These are phyloP conservation scores for Papilionanthe hybrid DNA, from an alignment of 116 monocot species.

Conservation along the genomic window DNA sequence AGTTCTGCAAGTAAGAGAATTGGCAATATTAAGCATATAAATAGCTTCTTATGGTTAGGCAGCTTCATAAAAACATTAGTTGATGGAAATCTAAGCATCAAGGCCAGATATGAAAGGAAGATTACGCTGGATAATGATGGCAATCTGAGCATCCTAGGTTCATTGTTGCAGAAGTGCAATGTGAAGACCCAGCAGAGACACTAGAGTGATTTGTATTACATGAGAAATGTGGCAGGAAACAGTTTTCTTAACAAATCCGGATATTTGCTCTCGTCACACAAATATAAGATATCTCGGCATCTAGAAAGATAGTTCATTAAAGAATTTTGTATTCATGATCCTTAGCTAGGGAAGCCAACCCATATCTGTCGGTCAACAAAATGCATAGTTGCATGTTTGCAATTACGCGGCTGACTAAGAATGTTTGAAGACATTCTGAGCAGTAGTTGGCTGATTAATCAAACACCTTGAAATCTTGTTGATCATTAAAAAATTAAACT, in stretches of 20 bases:
- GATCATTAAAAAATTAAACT: neutral
- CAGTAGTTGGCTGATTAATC: neutral
- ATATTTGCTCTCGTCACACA: neutral
- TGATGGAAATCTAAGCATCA: neutral
- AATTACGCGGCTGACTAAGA: neutral
- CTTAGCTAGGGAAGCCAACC: neutral
- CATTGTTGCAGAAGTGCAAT: neutral
- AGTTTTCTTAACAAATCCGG: neutral
- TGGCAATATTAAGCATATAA: neutral
- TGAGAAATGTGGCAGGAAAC: neutral
- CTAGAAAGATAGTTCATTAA: neutral
- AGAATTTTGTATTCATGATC: neutral
- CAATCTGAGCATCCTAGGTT: neutral
- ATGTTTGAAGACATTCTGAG: neutral
- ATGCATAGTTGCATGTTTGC: neutral
- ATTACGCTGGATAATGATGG: neutral
- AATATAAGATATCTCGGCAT: neutral
- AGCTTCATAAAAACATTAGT: neutral
- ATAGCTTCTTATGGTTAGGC: neutral
- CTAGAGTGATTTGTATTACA: neutral
- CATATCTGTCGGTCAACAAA: neutral
- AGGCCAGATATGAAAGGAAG: neutral
- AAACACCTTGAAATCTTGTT: too few relatives aligned
- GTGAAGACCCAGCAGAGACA: neutral
- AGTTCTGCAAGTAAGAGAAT: neutral